Evolutionary conservation across 2,329 filamentous ascomycete genomes (phyloP), one percentile per base, ranked within the genome.

Genomic region (Ceratocystis alfenasii): DNA sequence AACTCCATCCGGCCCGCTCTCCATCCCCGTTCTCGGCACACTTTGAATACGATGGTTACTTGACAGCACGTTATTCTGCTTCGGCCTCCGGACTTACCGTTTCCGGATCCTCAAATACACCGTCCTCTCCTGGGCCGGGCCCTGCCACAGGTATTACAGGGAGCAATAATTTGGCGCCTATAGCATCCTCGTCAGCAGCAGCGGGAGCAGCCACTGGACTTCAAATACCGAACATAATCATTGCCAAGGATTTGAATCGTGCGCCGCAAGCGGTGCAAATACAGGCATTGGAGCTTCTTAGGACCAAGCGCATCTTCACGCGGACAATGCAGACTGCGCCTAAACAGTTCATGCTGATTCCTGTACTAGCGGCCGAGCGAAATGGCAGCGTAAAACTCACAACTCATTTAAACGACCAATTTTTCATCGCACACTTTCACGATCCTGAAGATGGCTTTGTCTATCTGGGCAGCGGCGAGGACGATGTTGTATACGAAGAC

Each of bases 391-490:
- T 79, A 2, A 77, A 76, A 62, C 78, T 87, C 62, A 81, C 78
- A 25, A 75, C 75, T 41, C 81, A 90, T 70, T 73, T 87, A 74
- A 95, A 91, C 71, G 90, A 97, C 67, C 84, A 89, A 69, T 87
- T 97, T 70, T 90, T 91, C 73, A 86, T 97, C 67, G 93, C 89
- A 0, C 92, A 97, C 74, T 89, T 86, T 77, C 91, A 97, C 71
- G 82, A 87, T 66, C 80, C 81, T 0, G 79, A 82, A 1, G 85
- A 93, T 72, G 89, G 87, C 0, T 87, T 91, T 68, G 80, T 85
- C 3, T 88, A 94, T 69, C 74, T 93, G 0, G 88, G 95, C 45
- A 45, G 46, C 25, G 48, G 22, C 17, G 66, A 55, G 20, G 76
- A 75, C 22, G 76, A 78, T 28, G 69, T 72, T n/a, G 73, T 74